Evolutionary conservation across 2,329 filamentous ascomycete genomes (phyloP).

Genomic region (Fusarium sp.): DNA sequence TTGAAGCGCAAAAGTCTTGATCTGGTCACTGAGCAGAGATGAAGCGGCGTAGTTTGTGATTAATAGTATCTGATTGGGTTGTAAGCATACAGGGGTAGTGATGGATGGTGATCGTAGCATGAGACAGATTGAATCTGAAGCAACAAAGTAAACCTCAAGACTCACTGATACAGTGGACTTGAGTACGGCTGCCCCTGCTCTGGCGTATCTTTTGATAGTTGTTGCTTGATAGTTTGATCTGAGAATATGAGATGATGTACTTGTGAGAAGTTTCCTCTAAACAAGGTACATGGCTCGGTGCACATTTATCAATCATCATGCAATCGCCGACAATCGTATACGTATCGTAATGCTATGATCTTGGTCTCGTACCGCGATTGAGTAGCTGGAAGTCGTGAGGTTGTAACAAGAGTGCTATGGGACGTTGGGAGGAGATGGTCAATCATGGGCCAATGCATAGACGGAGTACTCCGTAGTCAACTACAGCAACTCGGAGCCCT

Average conservation of each 20-base stretch:
- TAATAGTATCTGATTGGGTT: not conserved
- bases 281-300: not conserved
- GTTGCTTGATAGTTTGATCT: not conserved
- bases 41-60: constrained; percentile 1
- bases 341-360: not conserved
- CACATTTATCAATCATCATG: too few species aligned
- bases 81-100: not conserved
- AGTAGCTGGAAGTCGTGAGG: not conserved
- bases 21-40: not conserved
- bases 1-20: constrained; percentile 1
- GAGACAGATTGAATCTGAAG: not conserved
- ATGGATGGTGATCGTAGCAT: constrained; percentile 1
- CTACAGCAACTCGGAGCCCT: not conserved
- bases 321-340: not conserved
- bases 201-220: not conserved
- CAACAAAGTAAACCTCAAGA: not conserved
- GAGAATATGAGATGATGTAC: not conserved
- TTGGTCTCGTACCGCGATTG: not conserved
- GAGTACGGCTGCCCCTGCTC: not conserved
- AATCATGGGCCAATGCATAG: constrained; percentile 1
- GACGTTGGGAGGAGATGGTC: not conserved
- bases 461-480: not conserved
- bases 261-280: not conserved
- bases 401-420: not conserved
- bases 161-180: not conserved